Conservation (phyloP, 192 early-diverging fungal species). For the Podila minutissima region DNA sequence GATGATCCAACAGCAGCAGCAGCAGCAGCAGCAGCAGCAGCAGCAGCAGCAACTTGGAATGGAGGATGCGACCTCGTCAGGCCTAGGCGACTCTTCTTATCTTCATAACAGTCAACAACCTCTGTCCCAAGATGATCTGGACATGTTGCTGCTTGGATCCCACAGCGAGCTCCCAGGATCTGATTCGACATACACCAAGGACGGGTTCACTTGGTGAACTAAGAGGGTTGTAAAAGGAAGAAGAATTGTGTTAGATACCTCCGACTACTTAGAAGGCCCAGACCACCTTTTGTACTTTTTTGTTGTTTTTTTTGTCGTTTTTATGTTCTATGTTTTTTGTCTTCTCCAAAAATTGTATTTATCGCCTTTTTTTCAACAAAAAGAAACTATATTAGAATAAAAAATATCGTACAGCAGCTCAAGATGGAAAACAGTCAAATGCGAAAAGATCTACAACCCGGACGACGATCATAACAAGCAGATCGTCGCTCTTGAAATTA, state of each 20-base stretch:
- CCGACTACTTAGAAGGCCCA: no score
- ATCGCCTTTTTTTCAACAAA: no score
- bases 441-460: no score
- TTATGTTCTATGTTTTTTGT: no score
- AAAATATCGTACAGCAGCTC: no score
- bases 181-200: conserved; percentile 13
- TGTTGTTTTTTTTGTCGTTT: no score
- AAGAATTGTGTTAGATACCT: background rate
- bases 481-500: no score
- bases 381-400: no score
- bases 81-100: conserved; percentile 4
- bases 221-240: background rate
- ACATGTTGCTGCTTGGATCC: conserved; percentile 26
- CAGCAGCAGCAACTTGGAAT: conserved; percentile 9
- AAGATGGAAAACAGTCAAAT: no score
- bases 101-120: conserved; percentile 2
- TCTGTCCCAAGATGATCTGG: conserved; percentile 39
- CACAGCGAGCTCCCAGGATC: conserved; percentile 13
- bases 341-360: no score
- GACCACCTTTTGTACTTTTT: background rate
- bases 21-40: background rate
- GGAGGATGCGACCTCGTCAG: background rate
- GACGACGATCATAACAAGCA: no score
- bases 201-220: conserved; percentile 37
- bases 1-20: conserved; percentile 1